Conservation (phyloP, 176 grass and related monocot genomes). For the Triticum dicoccoides region DNA sequence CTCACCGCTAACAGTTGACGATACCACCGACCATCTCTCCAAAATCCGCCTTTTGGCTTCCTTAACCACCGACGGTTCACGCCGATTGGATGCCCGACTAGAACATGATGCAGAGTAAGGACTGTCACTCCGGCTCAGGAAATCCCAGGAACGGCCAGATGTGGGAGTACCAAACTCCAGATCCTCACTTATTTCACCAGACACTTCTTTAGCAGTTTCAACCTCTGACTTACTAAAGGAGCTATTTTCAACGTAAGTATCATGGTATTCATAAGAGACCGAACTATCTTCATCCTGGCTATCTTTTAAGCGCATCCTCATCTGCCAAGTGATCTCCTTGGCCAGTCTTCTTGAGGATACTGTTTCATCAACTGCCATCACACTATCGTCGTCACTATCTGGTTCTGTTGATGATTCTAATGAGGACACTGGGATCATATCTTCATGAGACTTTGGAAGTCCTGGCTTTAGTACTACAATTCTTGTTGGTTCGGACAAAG, state of each 20-base stretch:
- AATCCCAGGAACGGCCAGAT: constrained; percentile 78
- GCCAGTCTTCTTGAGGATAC: constrained; percentile 48
- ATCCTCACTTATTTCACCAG: constrained; percentile 58
- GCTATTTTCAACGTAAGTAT: constrained; percentile 44
- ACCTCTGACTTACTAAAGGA: constrained; percentile 67
- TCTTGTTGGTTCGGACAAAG: constrained; percentile 69
- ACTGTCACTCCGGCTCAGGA: constrained; percentile 58
- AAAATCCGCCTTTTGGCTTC: constrained; percentile 86
- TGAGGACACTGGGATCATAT: constrained; percentile 19
- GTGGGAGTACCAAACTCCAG: constrained; percentile 66
- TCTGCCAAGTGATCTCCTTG: constrained; percentile 57
- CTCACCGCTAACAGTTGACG: constrained; percentile 42
- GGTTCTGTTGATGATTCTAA: constrained; percentile 30
- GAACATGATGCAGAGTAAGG: constrained; percentile 71
- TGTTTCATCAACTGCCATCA: constrained; percentile 41
- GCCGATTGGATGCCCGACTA: constrained; percentile 45
- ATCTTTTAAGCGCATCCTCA: constrained; percentile 53
- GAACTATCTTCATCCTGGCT: constrained; percentile 38
- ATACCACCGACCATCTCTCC: constrained; percentile 80
- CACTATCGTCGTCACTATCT: constrained; percentile 45
- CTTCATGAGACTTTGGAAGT: constrained; percentile 36
- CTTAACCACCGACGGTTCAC: constrained; percentile 63
- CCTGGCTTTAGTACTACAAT: constrained; percentile 94
- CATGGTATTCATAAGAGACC: constrained; percentile 42
- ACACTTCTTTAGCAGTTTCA: constrained; percentile 63